Conservation (phyloP, 352 stramenopile genomes). For the Pythium brassicae region DNA sequence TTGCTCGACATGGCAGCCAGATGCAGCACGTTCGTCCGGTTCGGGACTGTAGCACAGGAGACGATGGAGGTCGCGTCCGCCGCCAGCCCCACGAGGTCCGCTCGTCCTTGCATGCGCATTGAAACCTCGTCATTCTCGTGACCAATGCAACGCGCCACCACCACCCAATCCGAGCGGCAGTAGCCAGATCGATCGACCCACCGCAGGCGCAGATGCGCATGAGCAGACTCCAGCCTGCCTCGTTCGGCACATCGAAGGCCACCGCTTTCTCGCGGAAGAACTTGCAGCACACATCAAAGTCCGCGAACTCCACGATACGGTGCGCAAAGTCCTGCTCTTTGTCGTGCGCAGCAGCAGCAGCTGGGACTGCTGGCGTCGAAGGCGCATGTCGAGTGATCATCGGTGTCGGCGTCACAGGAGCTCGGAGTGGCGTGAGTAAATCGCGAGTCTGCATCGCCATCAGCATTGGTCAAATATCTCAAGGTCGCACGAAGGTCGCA, state of each 20-base stretch:
- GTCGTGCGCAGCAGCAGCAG: not conserved
- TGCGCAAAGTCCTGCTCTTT: slow-evolving; percentile 71
- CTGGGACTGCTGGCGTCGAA: not conserved
- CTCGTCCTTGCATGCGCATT: slow-evolving; percentile 29
- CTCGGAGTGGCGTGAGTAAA: no score
- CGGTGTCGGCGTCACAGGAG: not conserved
- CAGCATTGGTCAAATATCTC: no score
- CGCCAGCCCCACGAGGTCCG: slow-evolving; percentile 55
- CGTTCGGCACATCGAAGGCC: slow-evolving; percentile 56
- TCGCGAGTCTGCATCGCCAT: no score
- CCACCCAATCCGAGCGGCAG: no score
- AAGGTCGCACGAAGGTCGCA: not conserved
- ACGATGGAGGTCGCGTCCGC: slow-evolving; percentile 57
- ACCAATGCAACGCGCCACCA: not conserved
- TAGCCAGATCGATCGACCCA: slow-evolving; percentile 34
- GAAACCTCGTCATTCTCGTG: not conserved
- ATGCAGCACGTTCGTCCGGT: slow-evolving; percentile 75
- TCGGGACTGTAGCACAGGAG: slow-evolving; percentile 45
- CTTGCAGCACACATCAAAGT: slow-evolving; percentile 43
- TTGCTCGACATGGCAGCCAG: slow-evolving; percentile 72
- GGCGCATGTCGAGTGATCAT: not conserved
- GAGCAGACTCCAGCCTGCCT: slow-evolving; percentile 69
- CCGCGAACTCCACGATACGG: slow-evolving; percentile 71
- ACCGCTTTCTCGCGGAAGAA: slow-evolving; percentile 59
- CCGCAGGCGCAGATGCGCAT: slow-evolving; percentile 76